These are phyloP conservation scores for Phytophthora agathidicida DNA, from an alignment of 352 stramenopile species.

Conservation along the genomic window DNA sequence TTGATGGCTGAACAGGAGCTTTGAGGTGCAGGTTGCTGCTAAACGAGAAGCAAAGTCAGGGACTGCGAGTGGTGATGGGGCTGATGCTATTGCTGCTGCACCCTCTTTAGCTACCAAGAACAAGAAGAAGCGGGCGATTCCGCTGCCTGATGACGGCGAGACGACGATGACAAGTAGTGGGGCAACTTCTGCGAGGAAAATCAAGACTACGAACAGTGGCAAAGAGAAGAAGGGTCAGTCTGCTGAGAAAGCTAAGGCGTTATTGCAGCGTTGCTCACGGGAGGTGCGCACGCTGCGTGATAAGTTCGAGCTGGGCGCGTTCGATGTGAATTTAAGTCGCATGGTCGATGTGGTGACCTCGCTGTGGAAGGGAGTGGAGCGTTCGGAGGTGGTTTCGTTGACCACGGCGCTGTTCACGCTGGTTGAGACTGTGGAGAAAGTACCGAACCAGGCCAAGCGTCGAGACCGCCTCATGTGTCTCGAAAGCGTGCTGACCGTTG, in stretches of 20 bases:
- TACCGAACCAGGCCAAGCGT: constrained; percentile 39
- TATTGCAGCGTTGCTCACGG: constrained; percentile 34
- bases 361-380: constrained; percentile 41
- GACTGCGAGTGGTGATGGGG: no score
- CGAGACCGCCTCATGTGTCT: constrained; percentile 58
- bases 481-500: constrained; percentile 43
- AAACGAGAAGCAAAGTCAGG: no score
- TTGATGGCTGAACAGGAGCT: constrained; percentile 14
- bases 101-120: constrained; percentile 4
- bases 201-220: background rate
- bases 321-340: constrained; percentile 50
- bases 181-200: background rate
- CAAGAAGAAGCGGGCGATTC: constrained; percentile 39
- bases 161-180: background rate
- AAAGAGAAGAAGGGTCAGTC: constrained; percentile 20
- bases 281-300: constrained; percentile 43
- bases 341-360: constrained; percentile 54
- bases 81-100: background rate
- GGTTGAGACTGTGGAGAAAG: constrained; percentile 50
- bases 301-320: constrained; percentile 46
- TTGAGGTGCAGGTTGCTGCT: constrained; percentile 12
- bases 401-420: constrained; percentile 45
- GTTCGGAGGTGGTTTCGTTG: constrained; percentile 41
- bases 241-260: constrained; percentile 30
- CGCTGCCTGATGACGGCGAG: constrained; percentile 21